phyloP scores from a whole-genome alignment of 2,329 filamentous ascomycete genomes.

The Claviceps humidiphila region DNA sequence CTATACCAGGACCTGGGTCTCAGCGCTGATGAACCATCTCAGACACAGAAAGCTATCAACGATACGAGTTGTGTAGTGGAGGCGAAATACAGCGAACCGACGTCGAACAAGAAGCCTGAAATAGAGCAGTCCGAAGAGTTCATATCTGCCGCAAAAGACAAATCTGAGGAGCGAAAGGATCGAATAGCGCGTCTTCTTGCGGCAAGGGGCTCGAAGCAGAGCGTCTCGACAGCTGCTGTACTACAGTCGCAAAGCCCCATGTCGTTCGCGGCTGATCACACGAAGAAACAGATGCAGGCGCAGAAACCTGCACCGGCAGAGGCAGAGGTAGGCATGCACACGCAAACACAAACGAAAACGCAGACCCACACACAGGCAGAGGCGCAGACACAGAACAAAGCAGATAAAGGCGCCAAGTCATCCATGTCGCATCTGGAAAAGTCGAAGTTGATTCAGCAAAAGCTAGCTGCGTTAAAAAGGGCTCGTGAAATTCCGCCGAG shows the following conservation, averaged over 20 bases:
- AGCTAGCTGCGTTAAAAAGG: constrained; percentile 62
- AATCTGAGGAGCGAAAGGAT: constrained; percentile 55
- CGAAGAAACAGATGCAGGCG: not conserved
- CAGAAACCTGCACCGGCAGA: not conserved
- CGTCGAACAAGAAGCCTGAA: not conserved
- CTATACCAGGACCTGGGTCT: constrained; percentile 60
- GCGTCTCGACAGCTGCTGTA: constrained; percentile 9
- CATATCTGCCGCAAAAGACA: constrained; percentile 11
- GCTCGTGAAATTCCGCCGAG: constrained; percentile 29
- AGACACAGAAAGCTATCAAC: not conserved
- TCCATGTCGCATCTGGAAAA: constrained; percentile 45
- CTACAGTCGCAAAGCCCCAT: constrained; percentile 4
- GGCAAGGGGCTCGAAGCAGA: constrained; percentile 49
- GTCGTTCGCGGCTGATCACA: constrained; percentile 1
- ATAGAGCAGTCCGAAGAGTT: not conserved
- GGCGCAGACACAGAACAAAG: not conserved
- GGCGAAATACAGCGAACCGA: not conserved
- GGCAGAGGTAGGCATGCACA: not conserved
- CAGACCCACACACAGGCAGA: not conserved
- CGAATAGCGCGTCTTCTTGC: constrained; percentile 64
- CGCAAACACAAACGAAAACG: too few relatives aligned
- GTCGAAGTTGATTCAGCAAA: constrained; percentile 59
- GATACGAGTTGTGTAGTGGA: not conserved
- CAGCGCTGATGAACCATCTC: constrained; percentile 19
- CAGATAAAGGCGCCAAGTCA: constrained; percentile 13